phyloP scores from a whole-genome alignment of 371 early-diverging fungal species.

The Mortierella sp. region DNA sequence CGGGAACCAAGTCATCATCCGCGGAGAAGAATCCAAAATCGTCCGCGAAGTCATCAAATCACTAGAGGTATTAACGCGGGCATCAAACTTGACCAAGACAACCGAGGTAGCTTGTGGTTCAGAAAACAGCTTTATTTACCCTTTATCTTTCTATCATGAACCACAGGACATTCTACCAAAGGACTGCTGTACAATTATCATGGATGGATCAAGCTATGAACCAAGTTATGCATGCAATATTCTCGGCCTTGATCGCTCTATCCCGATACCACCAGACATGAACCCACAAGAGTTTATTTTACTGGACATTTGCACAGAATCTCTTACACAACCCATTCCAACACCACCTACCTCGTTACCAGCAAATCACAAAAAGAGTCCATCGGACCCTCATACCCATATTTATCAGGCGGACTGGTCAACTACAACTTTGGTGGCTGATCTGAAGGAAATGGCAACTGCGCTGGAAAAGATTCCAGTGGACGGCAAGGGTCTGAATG shows the following conservation, averaged over 20 bases:
- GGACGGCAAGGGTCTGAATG: background rate
- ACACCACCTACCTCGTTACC: conserved; percentile 39
- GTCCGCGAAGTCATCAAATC: conserved; percentile 49
- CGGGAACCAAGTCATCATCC: conserved; percentile 64
- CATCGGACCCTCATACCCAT: conserved; percentile 11
- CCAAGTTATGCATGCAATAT: conserved; percentile 53
- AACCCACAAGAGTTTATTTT: conserved; percentile 50
- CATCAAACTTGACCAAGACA: background rate
- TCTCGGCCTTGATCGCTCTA: conserved; percentile 46
- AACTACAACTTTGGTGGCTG: conserved; percentile 28
- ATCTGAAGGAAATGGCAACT: conserved; percentile 23
- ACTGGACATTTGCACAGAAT: conserved; percentile 38
- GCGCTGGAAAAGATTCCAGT: conserved; percentile 15
- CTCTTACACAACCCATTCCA: conserved; percentile 24
- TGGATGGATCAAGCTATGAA: conserved; percentile 34
- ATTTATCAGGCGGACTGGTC: conserved; percentile 55
- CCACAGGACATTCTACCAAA: conserved; percentile 43
- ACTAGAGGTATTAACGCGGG: conserved; percentile 45
- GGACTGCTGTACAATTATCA: conserved; percentile 46
- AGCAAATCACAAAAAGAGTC: conserved; percentile 14
- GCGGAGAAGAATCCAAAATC: conserved; percentile 52
- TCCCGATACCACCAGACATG: conserved; percentile 52
- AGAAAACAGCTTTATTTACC: background rate
- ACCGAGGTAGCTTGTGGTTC: background rate
- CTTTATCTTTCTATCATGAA: background rate